These are phyloP conservation scores for Streptanthus diversifolius DNA, from an alignment of 345 rosid genomes.

Conservation along the genomic window DNA sequence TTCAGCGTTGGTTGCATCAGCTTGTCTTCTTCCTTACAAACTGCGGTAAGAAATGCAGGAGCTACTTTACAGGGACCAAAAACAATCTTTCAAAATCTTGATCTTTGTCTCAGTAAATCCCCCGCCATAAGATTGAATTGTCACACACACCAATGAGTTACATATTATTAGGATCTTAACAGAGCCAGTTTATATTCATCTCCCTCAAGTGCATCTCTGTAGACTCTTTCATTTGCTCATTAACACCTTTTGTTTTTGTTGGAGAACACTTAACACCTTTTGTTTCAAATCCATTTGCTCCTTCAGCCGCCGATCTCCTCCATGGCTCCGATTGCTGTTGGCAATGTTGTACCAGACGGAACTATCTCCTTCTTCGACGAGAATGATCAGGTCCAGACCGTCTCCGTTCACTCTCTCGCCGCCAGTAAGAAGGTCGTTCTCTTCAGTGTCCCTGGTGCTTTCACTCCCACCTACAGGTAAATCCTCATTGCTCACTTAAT, in stretches of 20 bases:
- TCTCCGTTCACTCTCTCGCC: slow-evolving; percentile 74
- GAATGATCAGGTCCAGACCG: slow-evolving; percentile 70
- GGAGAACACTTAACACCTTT: no score
- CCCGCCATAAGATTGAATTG: no score
- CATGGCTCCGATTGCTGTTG: slow-evolving; percentile 88
- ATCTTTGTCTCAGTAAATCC: no score
- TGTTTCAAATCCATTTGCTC: no score
- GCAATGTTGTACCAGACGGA: slow-evolving; percentile 78
- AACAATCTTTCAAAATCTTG: not conserved
- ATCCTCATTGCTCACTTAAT: not conserved
- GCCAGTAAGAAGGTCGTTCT: slow-evolving; percentile 79
- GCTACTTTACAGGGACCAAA: not conserved
- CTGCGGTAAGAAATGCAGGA: no score
- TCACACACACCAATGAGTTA: no score
- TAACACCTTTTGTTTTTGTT: no score
- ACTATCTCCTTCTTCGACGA: slow-evolving; percentile 77
- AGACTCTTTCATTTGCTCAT: not conserved
- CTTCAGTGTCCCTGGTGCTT: slow-evolving; percentile 97
- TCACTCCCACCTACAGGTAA: slow-evolving; percentile 99
- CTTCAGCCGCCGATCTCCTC: not conserved
- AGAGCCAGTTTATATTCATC: no score
- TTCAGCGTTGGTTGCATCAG: not conserved
- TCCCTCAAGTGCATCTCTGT: not conserved
- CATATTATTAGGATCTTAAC: no score
- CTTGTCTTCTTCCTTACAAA: no score